These are phyloP conservation scores for Chrysanthemum makinoi DNA, from an alignment of 129 eudicot species.

Conservation along the genomic window DNA sequence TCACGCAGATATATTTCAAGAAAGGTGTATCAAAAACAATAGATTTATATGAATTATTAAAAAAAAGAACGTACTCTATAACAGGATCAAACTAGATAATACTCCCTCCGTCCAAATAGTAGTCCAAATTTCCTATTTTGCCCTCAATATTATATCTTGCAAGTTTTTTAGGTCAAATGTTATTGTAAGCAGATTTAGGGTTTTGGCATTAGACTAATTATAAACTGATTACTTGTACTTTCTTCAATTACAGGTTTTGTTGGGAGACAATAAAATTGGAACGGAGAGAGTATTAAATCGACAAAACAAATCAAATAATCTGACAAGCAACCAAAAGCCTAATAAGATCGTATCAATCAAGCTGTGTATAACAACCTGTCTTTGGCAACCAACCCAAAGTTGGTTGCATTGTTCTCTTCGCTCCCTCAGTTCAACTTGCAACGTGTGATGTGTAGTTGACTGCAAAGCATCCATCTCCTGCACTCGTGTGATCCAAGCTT, in stretches of 20 bases:
- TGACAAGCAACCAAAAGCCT: background rate
- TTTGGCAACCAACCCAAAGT: conserved; percentile 80
- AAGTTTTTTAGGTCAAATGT: no score
- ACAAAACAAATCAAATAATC: background rate
- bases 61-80: no score
- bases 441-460: conserved; percentile 50
- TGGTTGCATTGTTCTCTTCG: conserved; percentile 86
- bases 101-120: no score
- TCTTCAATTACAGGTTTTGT: background rate
- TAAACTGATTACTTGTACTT: background rate
- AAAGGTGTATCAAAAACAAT: no score
- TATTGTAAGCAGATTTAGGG: no score
- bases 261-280: background rate
- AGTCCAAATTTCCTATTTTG: no score
- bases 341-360: no score
- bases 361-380: conserved; percentile 55
- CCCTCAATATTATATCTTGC: no score
- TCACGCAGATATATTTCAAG: no score
- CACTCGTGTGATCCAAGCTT: conserved; percentile 80
- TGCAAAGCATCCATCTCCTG: conserved; percentile 90
- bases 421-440: conserved; percentile 85
- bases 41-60: no score
- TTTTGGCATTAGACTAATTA: no score
- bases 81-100: no score
- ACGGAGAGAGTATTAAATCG: background rate